A percentile compares a stretch with the other conserved stretches of the same genome.
phyloP scores from a whole-genome alignment of 768 basidiomycete genomes.

The Termitomyces sp. region DNA sequence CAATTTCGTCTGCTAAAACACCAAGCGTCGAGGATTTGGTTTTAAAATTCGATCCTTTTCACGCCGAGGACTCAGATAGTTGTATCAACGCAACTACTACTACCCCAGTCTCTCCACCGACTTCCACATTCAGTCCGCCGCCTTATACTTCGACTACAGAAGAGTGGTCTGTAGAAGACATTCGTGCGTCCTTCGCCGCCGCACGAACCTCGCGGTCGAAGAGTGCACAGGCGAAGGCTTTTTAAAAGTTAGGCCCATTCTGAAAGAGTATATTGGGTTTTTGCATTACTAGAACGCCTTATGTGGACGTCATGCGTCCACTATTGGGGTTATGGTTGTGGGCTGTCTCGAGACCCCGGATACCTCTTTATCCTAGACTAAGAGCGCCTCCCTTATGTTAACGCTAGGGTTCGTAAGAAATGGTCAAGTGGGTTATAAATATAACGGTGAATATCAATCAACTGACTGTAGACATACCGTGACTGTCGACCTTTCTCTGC shows the following conservation, averaged over 20 bases:
- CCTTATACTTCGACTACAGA: not conserved
- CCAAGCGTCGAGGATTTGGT: not conserved
- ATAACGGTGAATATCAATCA: slow-evolving; percentile 11
- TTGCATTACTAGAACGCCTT: no score
- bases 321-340: not conserved
- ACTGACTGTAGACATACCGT: slow-evolving; percentile 17
- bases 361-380: not conserved
- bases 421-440: slow-evolving; percentile 34
- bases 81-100: not conserved
- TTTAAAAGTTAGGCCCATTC: not conserved
- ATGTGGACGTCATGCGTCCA: not conserved
- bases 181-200: not conserved
- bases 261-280: no score
- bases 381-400: not conserved
- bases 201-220: not conserved
- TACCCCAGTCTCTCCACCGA: not conserved
- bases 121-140: not conserved
- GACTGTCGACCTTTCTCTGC: slow-evolving; percentile 26
- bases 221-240: not conserved
- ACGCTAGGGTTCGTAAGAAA: not conserved
- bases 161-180: no score
- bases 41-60: slow-evolving; percentile 2
- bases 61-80: not conserved
- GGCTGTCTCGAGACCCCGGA: not conserved
- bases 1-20: not conserved